Evolutionary conservation across 1,139 yeast genomes (phyloP).

Genomic region (Kluyveromyces sp.): DNA sequence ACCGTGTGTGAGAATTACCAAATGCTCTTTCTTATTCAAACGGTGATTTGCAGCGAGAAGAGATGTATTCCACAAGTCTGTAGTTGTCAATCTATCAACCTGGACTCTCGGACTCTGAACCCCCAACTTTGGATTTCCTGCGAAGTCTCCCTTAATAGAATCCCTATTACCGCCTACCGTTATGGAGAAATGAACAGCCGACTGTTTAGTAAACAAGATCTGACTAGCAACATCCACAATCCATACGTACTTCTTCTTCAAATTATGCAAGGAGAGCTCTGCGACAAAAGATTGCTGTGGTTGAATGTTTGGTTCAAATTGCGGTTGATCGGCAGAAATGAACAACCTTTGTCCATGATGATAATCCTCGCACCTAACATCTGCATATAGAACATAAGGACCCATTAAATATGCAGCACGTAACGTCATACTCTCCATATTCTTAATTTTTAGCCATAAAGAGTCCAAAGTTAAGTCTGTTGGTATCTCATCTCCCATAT

Average conservation of each 20-base stretch:
- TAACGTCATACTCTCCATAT: conserved; percentile 64
- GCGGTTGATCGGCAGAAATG: conserved; percentile 68
- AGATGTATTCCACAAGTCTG: conserved; percentile 67
- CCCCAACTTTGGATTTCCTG: conserved; percentile 15
- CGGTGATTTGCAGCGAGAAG: conserved; percentile 11
- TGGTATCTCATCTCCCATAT: conserved; percentile 23
- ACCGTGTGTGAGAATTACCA: conserved; percentile 68
- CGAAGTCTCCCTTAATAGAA: conserved; percentile 26
- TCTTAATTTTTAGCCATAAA: conserved; percentile 62
- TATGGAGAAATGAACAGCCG: conserved; percentile 66
- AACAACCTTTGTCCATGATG: conserved; percentile 48
- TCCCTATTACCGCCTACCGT: conserved; percentile 47
- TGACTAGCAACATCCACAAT: conserved; percentile 80
- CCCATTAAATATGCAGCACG: conserved; percentile 89
- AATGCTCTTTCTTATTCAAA: conserved; percentile 31
- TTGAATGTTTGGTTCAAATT: conserved; percentile 62
- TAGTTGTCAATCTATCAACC: conserved; percentile 34
- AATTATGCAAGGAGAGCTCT: conserved; percentile 41
- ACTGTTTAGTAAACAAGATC: conserved; percentile 63
- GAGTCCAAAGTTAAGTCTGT: conserved; percentile 25
- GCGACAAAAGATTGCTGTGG: conserved; percentile 60
- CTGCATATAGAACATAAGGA: conserved; percentile 83
- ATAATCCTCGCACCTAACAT: conserved; percentile 61
- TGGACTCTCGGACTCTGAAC: conserved; percentile 26
- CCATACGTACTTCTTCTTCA: conserved; percentile 54